A percentile compares a stretch with the other conserved stretches of the same genome.
phyloP scores from a whole-genome alignment of 2,329 filamentous ascomycete species.

The Pyrenochaeta sp. region DNA sequence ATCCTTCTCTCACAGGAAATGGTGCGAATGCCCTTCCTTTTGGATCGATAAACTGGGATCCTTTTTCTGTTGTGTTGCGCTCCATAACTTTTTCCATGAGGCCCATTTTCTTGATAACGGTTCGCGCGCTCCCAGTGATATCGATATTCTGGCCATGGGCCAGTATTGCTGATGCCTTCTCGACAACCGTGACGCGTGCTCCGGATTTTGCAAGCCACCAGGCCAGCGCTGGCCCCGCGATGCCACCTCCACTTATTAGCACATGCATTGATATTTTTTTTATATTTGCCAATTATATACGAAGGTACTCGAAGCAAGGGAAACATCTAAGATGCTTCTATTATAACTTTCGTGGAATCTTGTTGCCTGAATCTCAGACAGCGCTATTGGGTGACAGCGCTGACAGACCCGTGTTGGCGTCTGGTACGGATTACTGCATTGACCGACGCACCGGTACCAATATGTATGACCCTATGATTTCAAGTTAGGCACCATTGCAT shows the following conservation, averaged over 20 bases:
- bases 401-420: too few species aligned
- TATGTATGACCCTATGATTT: too few species aligned
- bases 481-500: too few species aligned
- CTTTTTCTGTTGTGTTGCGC: conserved; percentile 48
- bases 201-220: conserved; percentile 34
- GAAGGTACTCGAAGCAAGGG: too few species aligned
- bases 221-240: conserved; percentile 49
- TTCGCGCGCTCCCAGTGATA: conserved; percentile 51
- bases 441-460: too few species aligned
- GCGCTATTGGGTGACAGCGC: too few species aligned
- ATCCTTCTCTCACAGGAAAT: conserved; percentile 23
- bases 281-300: too few species aligned
- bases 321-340: too few species aligned
- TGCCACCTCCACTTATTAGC: conserved; percentile 41
- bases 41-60: conserved; percentile 43
- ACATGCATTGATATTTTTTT: too few species aligned
- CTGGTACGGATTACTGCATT: too few species aligned
- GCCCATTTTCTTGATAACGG: conserved; percentile 50
- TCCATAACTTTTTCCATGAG: conserved; percentile 45
- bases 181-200: conserved; percentile 46
- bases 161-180: conserved; percentile 47
- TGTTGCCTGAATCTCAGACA: too few species aligned
- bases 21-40: conserved; percentile 18
- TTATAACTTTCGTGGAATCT: too few species aligned
- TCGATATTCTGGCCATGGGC: conserved; percentile 54